Conservation (phyloP, 2,329 filamentous ascomycete species). For the Verticillium longisporum region DNA sequence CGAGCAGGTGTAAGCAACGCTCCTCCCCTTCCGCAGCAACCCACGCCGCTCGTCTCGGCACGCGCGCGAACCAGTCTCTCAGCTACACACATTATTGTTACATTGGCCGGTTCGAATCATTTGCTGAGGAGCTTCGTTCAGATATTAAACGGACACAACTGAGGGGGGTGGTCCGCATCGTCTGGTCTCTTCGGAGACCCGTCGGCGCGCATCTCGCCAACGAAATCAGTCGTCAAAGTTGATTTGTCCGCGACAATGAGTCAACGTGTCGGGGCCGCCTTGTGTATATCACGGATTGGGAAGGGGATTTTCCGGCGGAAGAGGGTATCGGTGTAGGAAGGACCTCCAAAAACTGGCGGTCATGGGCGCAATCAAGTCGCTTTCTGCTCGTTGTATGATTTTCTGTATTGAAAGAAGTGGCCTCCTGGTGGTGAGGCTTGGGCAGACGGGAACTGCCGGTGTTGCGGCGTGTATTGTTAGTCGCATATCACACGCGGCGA, state of each 20-base stretch:
- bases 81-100: slow-evolving; percentile 43
- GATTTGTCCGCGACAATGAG: neutral
- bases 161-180: neutral
- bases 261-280: neutral
- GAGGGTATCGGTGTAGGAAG: neutral
- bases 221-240: neutral
- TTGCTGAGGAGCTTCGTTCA: neutral
- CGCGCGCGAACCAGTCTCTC: slow-evolving; percentile 80
- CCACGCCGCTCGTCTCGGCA: slow-evolving; percentile 69
- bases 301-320: neutral
- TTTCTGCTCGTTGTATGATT: neutral
- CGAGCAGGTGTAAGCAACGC: slow-evolving; percentile 57
- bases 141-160: neutral
- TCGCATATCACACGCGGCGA: neutral
- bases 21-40: slow-evolving; percentile 37
- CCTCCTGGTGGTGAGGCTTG: neutral
- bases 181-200: neutral
- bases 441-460: neutral
- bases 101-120: neutral
- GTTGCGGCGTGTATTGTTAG: neutral
- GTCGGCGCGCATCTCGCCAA: neutral
- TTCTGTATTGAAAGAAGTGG: neutral
- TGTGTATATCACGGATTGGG: neutral
- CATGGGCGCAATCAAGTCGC: neutral
- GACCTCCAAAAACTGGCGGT: neutral